Base-by-base conservation (phyloP, 371 early-diverging fungal species). In the Rhizopus microsporus region DNA sequence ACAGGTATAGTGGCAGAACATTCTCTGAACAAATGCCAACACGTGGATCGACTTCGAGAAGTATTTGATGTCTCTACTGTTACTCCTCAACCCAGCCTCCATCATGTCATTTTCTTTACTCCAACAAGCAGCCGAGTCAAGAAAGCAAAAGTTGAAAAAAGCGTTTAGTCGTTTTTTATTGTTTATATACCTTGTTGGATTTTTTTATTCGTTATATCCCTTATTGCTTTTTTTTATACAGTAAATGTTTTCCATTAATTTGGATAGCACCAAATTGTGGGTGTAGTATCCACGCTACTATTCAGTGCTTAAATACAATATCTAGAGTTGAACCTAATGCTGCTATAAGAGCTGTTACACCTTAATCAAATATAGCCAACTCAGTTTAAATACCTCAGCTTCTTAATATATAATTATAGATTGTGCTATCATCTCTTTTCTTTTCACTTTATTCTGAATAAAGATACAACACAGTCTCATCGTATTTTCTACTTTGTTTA, bases 41-140 rank as follows among this genome's bases (percentile, higher is more conserved):
- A 56, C 15, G 56, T 47, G 8, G 46, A 46, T 56, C 56, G 56
- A 46, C 33, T 47, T 56, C 35, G 34, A 23, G 56, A 56, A 46
- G 56, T 34, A n/a, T 47, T 56, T 37, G 56, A 56, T 56, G 46
- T 56, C 13, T 29, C 56, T 56, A 30, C 9, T 46, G 56, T 23
- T 13, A 29, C 35, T 47, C 45, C 56, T 56, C 23, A 1, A 9
- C 37, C 56, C 35, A 46, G 7, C 47, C 56, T 37, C 30, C 56
- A 34, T n/a, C 56, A 56, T 46, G 47, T 47, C 8, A 37, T 56
- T 31, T 56, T 48, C 13, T 56, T 56, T 47, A 56, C 56, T 6
- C 39, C 39, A 48, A 56, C 56, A 17, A 56, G 12, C 9, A 4
- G 37, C 31, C 29, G 56, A 9, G 49, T 47, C 40, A 47, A 56